Evolutionary conservation across 495 filamentous ascomycete genomes (phyloP), one percentile per base, ranked within the genome.

Genomic region (Articulospora tetracladia): DNA sequence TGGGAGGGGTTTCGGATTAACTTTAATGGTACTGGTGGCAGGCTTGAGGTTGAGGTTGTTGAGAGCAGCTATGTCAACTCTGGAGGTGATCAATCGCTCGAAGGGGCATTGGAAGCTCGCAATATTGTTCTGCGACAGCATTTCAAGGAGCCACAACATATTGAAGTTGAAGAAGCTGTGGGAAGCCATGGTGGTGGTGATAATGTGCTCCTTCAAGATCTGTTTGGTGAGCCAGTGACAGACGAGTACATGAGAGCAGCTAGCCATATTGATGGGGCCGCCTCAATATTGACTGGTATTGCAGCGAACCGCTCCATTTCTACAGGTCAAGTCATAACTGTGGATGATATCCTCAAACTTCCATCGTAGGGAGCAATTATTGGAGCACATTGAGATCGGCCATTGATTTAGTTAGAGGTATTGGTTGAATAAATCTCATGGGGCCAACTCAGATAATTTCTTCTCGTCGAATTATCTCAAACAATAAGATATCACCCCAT

Each of bases 261-360:
- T 25, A 73, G 72, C 55, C 79, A 83, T 67, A 62, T 83, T 12
- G 80, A 85, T 58, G 82, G 81, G 1, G 81, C 79, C 0, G 69
- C 75, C 61, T 81, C 78, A 3, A 83, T 85, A 46, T 34, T 83
- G 60, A 83, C 80, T 0, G 82, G 81, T 0, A 81, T 85, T 62
- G 80, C 79, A 25, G 81, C 81, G 6, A 85, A 84, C 59, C 70
- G 68, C 66, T 81, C 81, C n/a, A n/a, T n/a, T n/a, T n/a, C n/a
- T n/a, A n/a, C n/a, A n/a, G n/a, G n/a, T n/a, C n/a, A n/a, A n/a
- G n/a, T n/a, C n/a, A n/a, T n/a, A n/a, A n/a, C n/a, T n/a, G n/a
- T n/a, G n/a, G n/a, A n/a, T n/a, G n/a, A n/a, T n/a, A n/a, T n/a
- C n/a, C n/a, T n/a, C n/a, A n/a, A n/a, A n/a, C n/a, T n/a, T n/a